Evolutionary conservation across 768 basidiomycete genomes (phyloP).

Genomic region (Cubamyces lactineus): DNA sequence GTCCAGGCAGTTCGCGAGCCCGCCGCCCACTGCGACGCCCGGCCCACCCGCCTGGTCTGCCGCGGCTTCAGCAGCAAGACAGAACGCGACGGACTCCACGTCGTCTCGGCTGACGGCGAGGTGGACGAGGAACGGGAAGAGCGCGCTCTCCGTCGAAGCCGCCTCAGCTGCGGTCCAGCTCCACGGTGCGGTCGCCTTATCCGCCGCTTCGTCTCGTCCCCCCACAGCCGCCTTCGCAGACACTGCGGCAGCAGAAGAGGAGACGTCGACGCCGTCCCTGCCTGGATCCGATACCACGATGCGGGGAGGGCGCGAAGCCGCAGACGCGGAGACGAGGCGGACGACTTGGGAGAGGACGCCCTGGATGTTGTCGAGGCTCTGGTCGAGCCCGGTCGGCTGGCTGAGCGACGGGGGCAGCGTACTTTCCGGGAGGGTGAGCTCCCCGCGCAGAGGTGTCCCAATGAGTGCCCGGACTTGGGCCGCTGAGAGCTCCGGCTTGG

Average conservation of each 20-base stretch:
- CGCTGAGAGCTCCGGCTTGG: constrained; percentile 75
- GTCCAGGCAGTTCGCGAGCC: constrained; percentile 75
- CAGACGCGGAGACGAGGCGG: constrained; percentile 53
- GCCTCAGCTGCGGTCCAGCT: constrained; percentile 79
- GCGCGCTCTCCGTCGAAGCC: constrained; percentile 63
- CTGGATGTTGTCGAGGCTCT: constrained; percentile 63
- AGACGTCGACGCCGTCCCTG: constrained; percentile 41
- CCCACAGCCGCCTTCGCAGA: not conserved
- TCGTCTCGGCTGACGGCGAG: constrained; percentile 78
- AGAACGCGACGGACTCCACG: constrained; percentile 60
- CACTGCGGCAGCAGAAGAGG: not conserved
- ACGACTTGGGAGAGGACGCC: constrained; percentile 69
- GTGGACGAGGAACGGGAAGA: constrained; percentile 80
- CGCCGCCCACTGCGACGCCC: constrained; percentile 55
- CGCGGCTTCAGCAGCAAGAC: constrained; percentile 43
- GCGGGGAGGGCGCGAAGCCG: constrained; percentile 37
- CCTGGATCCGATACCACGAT: constrained; percentile 36
- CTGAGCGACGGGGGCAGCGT: constrained; percentile 46
- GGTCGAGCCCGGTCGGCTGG: constrained; percentile 45
- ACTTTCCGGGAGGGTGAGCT: constrained; percentile 62
- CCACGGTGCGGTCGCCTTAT: constrained; percentile 62
- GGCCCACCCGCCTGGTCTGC: constrained; percentile 21
- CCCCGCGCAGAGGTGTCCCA: constrained; percentile 81
- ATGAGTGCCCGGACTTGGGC: constrained; percentile 76
- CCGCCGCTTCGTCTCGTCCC: constrained; percentile 27